Evolutionary conservation across 805 yeast species (phyloP), one percentile per base, ranked within the genome.

Genomic region (Brettanomyces custersianus): DNA sequence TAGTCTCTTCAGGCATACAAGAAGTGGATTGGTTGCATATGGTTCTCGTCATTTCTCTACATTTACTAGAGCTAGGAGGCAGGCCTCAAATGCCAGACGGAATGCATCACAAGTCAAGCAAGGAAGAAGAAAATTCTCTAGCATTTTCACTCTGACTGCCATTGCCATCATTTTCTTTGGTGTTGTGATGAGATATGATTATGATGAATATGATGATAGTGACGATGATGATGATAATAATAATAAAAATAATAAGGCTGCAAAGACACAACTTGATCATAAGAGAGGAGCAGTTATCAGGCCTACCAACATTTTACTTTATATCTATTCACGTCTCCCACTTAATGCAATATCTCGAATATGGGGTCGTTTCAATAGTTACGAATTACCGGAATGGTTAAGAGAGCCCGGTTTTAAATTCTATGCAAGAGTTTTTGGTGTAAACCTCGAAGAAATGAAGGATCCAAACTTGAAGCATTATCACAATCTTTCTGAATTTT

Each of bases 321-420:
- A 85, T 51, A 80, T 92, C 21, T 92, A 92, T 59, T 76, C 87
- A 4, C 79, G 96, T 2, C 65, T 92, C 32, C 99, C 99, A 1
- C 69, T 92, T 54, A 86, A 88, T 53, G 83, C 95, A 2, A 66
- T 87, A 23, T 87, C 96, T 1, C 72, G 99, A 42, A 60, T 90
- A 31, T 92, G 99, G 99, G 99, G 99, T 22, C 77, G 74, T 48
- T 71, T 92, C 39, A 92, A 92, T 54, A 77, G 78, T 38, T 68
- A 88, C 31, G 79, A 76, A 31, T 65, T 92, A 43, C 99, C 99
- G 0, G 68, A 77, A 19, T 86, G 96, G 94, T 49, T 90, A 41
- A 72, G 99, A 48, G 75, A 70, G 9, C 92, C 94, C 16, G 78
- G 95, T 6, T 92, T 69, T 60, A 71, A 66, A 51, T 65, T 88